These are phyloP conservation scores for Phyllosticta citrichinensis DNA, from an alignment of 2,329 filamentous ascomycete genomes.

Conservation along the genomic window DNA sequence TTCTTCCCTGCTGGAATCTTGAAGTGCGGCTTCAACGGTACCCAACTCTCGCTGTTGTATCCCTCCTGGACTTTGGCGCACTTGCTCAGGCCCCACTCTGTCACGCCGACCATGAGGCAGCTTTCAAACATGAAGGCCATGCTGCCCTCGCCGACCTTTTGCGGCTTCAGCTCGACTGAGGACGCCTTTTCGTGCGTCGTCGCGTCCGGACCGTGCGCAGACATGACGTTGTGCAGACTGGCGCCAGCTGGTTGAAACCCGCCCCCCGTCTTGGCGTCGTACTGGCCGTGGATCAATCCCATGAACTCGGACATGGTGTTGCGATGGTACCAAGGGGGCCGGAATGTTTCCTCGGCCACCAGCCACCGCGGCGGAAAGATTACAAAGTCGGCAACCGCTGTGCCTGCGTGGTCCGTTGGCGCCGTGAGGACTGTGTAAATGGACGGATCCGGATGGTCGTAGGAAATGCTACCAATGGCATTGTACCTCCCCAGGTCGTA, in stretches of 20 bases:
- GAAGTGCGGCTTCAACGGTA: slow-evolving; percentile 39
- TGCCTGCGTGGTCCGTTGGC: slow-evolving; percentile 44
- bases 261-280: slow-evolving; percentile 48
- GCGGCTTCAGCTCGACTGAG: slow-evolving; percentile 43
- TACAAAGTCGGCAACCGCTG: slow-evolving; percentile 58
- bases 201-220: slow-evolving; percentile 56
- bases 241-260: slow-evolving; percentile 55
- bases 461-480: slow-evolving; percentile 46
- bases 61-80: slow-evolving; percentile 61
- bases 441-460: slow-evolving; percentile 57
- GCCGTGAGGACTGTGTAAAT: slow-evolving; percentile 59
- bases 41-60: slow-evolving; percentile 79
- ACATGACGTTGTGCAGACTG: slow-evolving; percentile 64
- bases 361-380: slow-evolving; percentile 65
- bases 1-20: slow-evolving; percentile 1
- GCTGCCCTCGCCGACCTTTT: slow-evolving; percentile 53
- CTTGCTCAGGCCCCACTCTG: slow-evolving; percentile 60
- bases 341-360: slow-evolving; percentile 58
- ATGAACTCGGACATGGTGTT: slow-evolving; percentile 63
- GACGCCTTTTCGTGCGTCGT: slow-evolving; percentile 49
- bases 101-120: slow-evolving; percentile 60
- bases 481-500: slow-evolving; percentile 50
- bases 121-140: slow-evolving; percentile 62
- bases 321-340: slow-evolving; percentile 62
- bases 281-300: slow-evolving; percentile 52